These are phyloP conservation scores for Fusarium oxysporum DNA, from an alignment of 2,329 filamentous ascomycete species.

Conservation along the genomic window DNA sequence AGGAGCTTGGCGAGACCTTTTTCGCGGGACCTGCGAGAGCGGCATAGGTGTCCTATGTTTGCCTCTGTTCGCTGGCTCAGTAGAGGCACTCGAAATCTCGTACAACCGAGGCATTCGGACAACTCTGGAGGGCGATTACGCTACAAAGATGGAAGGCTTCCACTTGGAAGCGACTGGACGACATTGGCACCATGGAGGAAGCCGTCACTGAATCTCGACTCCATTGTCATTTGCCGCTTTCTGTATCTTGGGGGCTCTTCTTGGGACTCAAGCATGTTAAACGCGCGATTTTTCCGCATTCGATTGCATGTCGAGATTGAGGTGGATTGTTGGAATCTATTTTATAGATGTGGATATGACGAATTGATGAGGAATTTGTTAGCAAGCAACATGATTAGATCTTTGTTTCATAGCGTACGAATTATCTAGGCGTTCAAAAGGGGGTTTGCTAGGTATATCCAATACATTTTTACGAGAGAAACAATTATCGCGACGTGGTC, in stretches of 20 bases:
- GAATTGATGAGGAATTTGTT: conserved; percentile 25
- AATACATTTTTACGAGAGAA: conserved; percentile 6
- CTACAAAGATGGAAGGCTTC: too few species aligned
- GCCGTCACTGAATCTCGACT: background rate
- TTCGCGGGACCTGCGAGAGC: conserved; percentile 25
- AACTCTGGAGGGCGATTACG: fast-evolving
- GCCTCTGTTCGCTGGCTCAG: conserved; percentile 2
- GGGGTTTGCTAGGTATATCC: background rate
- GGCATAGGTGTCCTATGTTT: conserved; percentile 5
- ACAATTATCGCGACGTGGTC: background rate
- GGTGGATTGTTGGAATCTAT: background rate
- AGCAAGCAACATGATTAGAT: conserved; percentile 1
- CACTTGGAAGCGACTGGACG: background rate
- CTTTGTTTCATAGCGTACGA: conserved; percentile 1
- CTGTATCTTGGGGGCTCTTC: too few species aligned
- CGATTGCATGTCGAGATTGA: background rate
- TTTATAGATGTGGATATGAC: conserved; percentile 10
- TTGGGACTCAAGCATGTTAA: too few species aligned
- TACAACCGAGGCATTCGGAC: background rate
- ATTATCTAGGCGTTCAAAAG: conserved; percentile 5
- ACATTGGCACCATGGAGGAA: background rate
- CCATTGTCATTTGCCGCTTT: background rate
- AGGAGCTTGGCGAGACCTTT: conserved; percentile 37
- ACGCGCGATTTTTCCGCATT: too few species aligned
- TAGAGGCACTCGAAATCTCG: background rate